Percentiles rank a stretch among this genome's conserved stretches.
Evolutionary conservation across 2,329 filamentous ascomycete genomes (phyloP).

Genomic region (Chrysoporthe deuterocubensis): DNA sequence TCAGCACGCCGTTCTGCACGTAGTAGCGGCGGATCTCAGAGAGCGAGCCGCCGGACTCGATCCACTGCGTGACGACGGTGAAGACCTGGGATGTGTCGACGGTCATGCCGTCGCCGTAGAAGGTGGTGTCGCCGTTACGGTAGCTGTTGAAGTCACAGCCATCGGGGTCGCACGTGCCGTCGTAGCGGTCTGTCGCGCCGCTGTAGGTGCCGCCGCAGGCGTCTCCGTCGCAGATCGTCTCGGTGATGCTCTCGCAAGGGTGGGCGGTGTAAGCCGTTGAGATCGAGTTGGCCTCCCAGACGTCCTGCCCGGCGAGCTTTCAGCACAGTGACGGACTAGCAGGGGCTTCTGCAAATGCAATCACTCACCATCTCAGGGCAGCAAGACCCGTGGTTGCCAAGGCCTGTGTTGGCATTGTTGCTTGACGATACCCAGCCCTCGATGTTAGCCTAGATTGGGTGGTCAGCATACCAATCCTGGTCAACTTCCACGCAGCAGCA

Average conservation of each 20-base stretch:
- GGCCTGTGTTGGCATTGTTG: conserved; percentile 59
- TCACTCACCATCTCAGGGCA: conserved; percentile 61
- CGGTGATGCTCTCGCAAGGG: conserved; percentile 57
- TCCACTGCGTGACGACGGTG: conserved; percentile 71
- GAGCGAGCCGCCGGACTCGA: conserved; percentile 54
- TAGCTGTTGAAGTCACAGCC: conserved; percentile 74
- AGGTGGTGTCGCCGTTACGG: conserved; percentile 66
- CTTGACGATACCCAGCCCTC: conserved; percentile 55
- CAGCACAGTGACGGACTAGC: conserved; percentile 30
- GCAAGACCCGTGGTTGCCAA: conserved; percentile 58
- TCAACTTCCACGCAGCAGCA: not conserved
- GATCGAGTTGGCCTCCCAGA: conserved; percentile 68
- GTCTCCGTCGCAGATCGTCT: conserved; percentile 55
- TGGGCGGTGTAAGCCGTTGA: conserved; percentile 69
- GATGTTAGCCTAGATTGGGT: conserved; percentile 48
- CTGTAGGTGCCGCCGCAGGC: conserved; percentile 58
- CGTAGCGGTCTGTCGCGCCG: conserved; percentile 53
- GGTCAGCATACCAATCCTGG: not conserved
- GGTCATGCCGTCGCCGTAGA: conserved; percentile 62
- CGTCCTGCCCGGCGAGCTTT: conserved; percentile 19
- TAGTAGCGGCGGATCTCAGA: conserved; percentile 68
- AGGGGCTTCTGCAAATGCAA: fast-evolving
- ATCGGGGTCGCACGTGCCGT: conserved; percentile 67
- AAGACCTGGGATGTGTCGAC: conserved; percentile 64
- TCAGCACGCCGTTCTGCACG: conserved; percentile 63